Conservation (phyloP, 179 eudicot species). For the Silene noctiflora region DNA sequence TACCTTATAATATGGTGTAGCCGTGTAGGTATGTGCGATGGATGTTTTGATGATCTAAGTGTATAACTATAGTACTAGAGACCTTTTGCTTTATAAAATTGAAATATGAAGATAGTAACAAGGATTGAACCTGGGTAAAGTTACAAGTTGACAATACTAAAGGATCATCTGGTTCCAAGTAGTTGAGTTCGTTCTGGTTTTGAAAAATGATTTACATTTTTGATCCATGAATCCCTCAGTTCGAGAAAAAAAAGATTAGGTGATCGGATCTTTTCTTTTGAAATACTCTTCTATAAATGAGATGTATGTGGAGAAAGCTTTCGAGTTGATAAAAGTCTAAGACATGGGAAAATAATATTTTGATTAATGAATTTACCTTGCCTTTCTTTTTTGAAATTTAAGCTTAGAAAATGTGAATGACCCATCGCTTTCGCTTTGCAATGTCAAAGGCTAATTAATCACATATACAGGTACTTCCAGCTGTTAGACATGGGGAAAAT, state of each 20-base stretch:
- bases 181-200: background rate
- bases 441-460: background rate
- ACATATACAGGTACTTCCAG: conserved; percentile 6
- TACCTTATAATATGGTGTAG: no score
- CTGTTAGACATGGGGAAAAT: conserved; percentile 2
- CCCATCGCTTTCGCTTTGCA: conserved; percentile 9
- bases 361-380: background rate
- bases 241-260: background rate
- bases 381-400: no score
- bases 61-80: no score
- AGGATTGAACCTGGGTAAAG: background rate
- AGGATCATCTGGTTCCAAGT: background rate
- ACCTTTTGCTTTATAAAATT: background rate
- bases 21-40: no score
- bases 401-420: background rate
- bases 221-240: background rate
- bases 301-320: background rate
- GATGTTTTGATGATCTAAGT: no score
- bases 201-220: background rate
- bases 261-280: background rate
- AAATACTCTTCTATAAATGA: no score
- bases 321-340: background rate
- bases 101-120: background rate
- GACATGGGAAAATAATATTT: no score
- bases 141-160: background rate